These are phyloP conservation scores for Botrytis galanthina DNA, from an alignment of 2,329 filamentous ascomycete genomes.

Conservation along the genomic window DNA sequence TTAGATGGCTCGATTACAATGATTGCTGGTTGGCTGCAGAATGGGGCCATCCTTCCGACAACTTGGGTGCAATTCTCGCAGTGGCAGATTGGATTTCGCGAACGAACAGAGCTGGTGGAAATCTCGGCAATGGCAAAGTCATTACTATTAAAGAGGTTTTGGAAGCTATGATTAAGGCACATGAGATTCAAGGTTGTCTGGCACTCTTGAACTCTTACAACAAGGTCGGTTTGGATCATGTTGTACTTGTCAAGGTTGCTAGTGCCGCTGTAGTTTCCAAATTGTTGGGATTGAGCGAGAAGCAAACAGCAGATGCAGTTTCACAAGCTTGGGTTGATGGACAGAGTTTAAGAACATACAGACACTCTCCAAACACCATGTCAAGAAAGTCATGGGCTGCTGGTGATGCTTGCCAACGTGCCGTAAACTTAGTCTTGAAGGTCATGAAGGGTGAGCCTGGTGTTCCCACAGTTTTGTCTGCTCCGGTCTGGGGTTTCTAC, in stretches of 20 bases:
- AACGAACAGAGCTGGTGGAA: slow-evolving; percentile 72
- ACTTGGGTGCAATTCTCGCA: slow-evolving; percentile 92
- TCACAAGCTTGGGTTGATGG: slow-evolving; percentile 98
- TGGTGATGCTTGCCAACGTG: slow-evolving; percentile 94
- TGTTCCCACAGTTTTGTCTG: slow-evolving; percentile 87
- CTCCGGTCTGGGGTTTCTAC: slow-evolving; percentile 96
- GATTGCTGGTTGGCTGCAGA: slow-evolving; percentile 99
- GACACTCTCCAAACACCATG: slow-evolving; percentile 99
- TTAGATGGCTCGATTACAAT: slow-evolving; percentile 99
- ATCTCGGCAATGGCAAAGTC: slow-evolving; percentile 83
- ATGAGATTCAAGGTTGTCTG: slow-evolving; percentile 97
- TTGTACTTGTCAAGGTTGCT: slow-evolving; percentile 96
- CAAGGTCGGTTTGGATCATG: slow-evolving; percentile 96
- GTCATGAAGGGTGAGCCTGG: slow-evolving; percentile 89
- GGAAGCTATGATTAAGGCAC: slow-evolving; percentile 98
- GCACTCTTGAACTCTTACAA: slow-evolving; percentile 98
- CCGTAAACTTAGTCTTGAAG: slow-evolving; percentile 87
- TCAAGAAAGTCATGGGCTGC: slow-evolving; percentile 99
- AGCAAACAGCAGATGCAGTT: slow-evolving; percentile 91
- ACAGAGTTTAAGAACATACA: slow-evolving; percentile 92
- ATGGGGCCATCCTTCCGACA: slow-evolving; percentile 98
- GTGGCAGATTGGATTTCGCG: slow-evolving; percentile 97
- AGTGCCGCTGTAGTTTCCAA: slow-evolving; percentile 92
- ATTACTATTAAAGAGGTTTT: slow-evolving; percentile 88
- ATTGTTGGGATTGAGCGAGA: slow-evolving; percentile 85